Base-by-base conservation (phyloP, 257 asterid genomes). In the Penstemon barbatus region DNA sequence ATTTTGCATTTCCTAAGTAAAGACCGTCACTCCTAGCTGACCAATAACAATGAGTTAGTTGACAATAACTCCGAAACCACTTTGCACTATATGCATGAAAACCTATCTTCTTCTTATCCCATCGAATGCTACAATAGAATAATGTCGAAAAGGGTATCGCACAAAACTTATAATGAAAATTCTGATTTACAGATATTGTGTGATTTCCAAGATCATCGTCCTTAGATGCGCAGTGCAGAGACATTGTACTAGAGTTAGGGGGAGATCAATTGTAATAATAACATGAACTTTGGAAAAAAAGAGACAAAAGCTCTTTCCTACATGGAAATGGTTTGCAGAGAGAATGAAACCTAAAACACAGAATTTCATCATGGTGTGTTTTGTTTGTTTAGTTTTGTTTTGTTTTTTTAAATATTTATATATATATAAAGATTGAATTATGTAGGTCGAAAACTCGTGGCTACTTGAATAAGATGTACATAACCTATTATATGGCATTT, bases 121-220 rank as follows among this genome's bases (percentile, higher is more conserved):
- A 68, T 33, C 8, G 2, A 8, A 68, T 33, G 36, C 45, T 33
- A 57, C 73, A 68, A 59, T 40, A 57, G 73, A 44, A 57, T 37
- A 69, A 37, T 46, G 74, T 58, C 7, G 66, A 43, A 4, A 13
- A 7, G 4, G 68, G 67, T 41, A 4, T 70, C 0, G 8, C 0
- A n/a, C 74, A 70, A 18, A 70, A 60, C 2, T 10, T 7, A 42
- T 60, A 70, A 9, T n/a, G 25, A 48, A 70, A 70, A 4, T 60
- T 9, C 40, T 70, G 40, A 18, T 50, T 40, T 0, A 10, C 4
- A 2, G 49, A 18, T 6, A 70, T 8, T 9, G 11, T 45, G 5
- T 40, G 74, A 5, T 57, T 7, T 59, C 74, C 74, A n/a, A 69
- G 60, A 69, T 70, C 54, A 6, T 70, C 39, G 8, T 70, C 61